These are phyloP conservation scores for Hevea brasiliensis DNA, from an alignment of 345 rosid species.

Conservation along the genomic window DNA sequence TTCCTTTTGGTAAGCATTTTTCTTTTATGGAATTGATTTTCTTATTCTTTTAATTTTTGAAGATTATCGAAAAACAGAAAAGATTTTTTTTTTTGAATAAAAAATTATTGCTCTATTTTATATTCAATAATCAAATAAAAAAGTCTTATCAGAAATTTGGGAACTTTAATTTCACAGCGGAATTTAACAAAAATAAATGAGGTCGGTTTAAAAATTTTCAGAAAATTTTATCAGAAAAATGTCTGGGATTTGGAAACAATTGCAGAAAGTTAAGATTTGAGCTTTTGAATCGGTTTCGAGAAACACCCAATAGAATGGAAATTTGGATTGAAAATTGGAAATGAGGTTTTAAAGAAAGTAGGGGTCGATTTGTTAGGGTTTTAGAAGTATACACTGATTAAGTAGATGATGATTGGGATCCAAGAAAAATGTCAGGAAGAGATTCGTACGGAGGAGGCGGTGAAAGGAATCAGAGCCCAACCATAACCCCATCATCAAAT, in stretches of 20 bases:
- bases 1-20: not conserved
- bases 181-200: no score
- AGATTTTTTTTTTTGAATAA: no score
- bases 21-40: no score
- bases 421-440: not conserved
- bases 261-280: no score
- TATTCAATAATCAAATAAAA: no score
- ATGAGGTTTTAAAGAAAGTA: not conserved
- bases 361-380: not conserved
- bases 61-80: not conserved
- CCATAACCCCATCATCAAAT: not conserved
- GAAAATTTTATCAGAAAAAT: no score
- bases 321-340: no score
- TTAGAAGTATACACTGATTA: not conserved
- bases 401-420: not conserved
- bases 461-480: not conserved
- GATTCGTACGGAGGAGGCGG: not conserved
- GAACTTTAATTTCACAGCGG: not conserved
- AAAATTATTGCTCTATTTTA: no score
- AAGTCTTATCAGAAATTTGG: not conserved
- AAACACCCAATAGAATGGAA: no score
- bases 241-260: not conserved
- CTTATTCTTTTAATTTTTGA: no score
- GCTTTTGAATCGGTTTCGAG: not conserved
- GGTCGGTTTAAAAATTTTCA: no score